Base-by-base conservation (phyloP, 805 yeast species). In the Candida patagonica region DNA sequence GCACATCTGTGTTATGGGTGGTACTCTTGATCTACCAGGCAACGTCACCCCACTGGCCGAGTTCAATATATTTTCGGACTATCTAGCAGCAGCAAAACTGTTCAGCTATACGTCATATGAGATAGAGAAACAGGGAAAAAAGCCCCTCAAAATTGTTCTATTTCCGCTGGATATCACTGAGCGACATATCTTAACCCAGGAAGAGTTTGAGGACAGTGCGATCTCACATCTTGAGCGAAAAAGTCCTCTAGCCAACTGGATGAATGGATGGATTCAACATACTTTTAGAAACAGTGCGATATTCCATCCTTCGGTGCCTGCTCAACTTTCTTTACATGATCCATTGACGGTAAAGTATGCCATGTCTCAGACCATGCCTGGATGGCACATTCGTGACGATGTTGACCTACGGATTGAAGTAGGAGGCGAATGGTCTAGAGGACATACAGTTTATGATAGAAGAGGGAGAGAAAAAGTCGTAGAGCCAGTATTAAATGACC, bases 31-130 rank as follows among this genome's bases (percentile, higher is more conserved):
- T 13, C 47, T 34, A 25, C 59, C 61, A 6, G 70, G 70, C 6
- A 65, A 65, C 42, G 58, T 61, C 43, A 60, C 66, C 5, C 69
- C 70, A 3, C 27, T 48, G 6, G 69, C 67, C 4, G 70, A 65
- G 47, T 65, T 65, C 55, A 65, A 65, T 41, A 61, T 63, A 15
- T 62, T 47, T 38, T 59, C 68, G 2, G 70, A 65, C 40, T 62
- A 68, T 2, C 40, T 57, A 13, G 69, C 68, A 1, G 63, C 68
- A 2, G 65, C 67, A 1, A 49, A 52, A 10, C 57, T 65, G 3
- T 59, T 56, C 30, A 27, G 30, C 19, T 42, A 44, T 22, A 54
- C 60, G 10, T 33, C 37, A 4, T 33, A 22, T 33, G 19, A 12
- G 7, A 33, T 17, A n/a, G 31, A 29, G 15, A 20, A 29, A 29